Evolutionary conservation across 495 filamentous ascomycete genomes (phyloP).

Genomic region (Penicillium cinerascens): DNA sequence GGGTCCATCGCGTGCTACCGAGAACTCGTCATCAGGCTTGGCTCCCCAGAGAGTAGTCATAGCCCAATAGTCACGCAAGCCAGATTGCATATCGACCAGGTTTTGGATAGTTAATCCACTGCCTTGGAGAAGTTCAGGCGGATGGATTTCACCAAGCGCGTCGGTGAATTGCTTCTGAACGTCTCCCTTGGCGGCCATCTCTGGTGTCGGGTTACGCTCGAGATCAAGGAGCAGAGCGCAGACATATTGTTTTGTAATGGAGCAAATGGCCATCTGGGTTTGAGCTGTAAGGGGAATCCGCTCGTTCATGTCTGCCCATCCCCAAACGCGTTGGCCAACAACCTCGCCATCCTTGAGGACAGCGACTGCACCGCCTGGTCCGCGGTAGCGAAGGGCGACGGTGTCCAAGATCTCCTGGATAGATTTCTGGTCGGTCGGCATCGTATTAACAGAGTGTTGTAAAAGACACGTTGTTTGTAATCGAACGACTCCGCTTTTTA

Average conservation of each 20-base stretch:
- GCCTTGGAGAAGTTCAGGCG: slow-evolving; percentile 12
- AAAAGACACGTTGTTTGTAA: slow-evolving; percentile 1
- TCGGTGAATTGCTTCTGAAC: slow-evolving; percentile 18
- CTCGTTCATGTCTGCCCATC: slow-evolving; percentile 28
- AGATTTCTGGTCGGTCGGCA: slow-evolving; percentile 7
- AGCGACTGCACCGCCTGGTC: slow-evolving; percentile 4
- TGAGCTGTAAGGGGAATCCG: slow-evolving; percentile 21
- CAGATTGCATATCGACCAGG: slow-evolving; percentile 32
- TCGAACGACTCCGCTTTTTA: neutral
- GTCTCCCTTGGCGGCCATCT: slow-evolving; percentile 18
- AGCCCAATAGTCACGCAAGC: slow-evolving; percentile 36
- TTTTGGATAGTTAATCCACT: slow-evolving; percentile 22
- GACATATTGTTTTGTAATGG: slow-evolving; percentile 35
- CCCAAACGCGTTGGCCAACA: slow-evolving; percentile 23
- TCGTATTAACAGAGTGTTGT: neutral
- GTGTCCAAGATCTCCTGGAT: slow-evolving; percentile 12
- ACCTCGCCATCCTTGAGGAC: slow-evolving; percentile 8
- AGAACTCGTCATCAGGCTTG: slow-evolving; percentile 28
- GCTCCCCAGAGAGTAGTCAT: slow-evolving; percentile 33
- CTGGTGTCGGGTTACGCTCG: slow-evolving; percentile 20
- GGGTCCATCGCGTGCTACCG: slow-evolving; percentile 17
- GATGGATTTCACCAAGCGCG: slow-evolving; percentile 18
- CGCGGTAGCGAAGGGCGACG: slow-evolving; percentile 7
- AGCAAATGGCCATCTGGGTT: slow-evolving; percentile 32
- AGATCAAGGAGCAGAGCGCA: slow-evolving; percentile 29